phyloP scores from a whole-genome alignment of 2,329 filamentous ascomycete species.

The Triangularia setosa region DNA sequence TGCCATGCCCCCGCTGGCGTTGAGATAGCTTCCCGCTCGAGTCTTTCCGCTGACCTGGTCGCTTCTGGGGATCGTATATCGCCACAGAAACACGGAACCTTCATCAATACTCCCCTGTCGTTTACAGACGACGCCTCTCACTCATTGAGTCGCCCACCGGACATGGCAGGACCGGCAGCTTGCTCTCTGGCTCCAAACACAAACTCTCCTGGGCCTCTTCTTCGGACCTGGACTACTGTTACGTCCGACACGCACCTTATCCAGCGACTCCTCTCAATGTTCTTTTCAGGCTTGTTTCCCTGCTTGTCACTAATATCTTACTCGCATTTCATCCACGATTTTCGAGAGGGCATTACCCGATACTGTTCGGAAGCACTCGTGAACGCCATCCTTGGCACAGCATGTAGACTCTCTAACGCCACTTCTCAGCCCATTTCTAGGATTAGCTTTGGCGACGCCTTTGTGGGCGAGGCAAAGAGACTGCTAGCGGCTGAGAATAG shows the following conservation, averaged over 20 bases:
- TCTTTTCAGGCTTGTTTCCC: slow-evolving; percentile 19
- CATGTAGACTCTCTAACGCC: slow-evolving; percentile 15
- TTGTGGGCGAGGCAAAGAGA: slow-evolving; percentile 23
- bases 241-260: slow-evolving; percentile 20
- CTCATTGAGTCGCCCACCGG: not conserved
- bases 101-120: not conserved
- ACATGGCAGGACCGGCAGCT: not conserved
- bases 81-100: not conserved
- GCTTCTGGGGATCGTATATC: not conserved
- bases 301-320: slow-evolving; percentile 18
- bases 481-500: slow-evolving; percentile 15
- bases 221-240: slow-evolving; percentile 23
- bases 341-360: slow-evolving; percentile 17
- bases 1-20: not conserved
- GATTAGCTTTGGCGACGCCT: slow-evolving; percentile 22
- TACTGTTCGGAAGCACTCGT: slow-evolving; percentile 25
- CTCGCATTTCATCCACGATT: slow-evolving; percentile 21
- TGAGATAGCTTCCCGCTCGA: not conserved
- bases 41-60: slow-evolving; percentile 11
- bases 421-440: slow-evolving; percentile 15
- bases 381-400: slow-evolving; percentile 25
- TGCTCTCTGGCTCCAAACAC: not conserved
- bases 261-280: slow-evolving; percentile 18
- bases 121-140: not conserved
- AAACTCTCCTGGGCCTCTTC: slow-evolving; percentile 1